These are phyloP conservation scores for Cyberlindnera saturnus DNA, from an alignment of 805 yeast species.

Conservation along the genomic window DNA sequence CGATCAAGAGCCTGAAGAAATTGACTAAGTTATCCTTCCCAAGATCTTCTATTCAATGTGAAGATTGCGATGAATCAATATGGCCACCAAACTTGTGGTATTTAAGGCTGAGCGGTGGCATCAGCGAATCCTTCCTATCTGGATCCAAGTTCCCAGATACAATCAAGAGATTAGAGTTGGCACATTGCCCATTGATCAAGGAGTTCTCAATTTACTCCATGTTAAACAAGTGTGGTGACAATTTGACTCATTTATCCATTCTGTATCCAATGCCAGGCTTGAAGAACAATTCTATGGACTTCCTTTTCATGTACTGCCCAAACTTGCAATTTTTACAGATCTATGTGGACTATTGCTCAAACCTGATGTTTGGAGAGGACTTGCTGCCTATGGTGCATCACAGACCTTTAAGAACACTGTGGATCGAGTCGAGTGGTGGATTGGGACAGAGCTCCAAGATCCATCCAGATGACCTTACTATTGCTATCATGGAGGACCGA, in stretches of 20 bases:
- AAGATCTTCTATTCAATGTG: slow-evolving; percentile 73
- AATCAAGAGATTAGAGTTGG: slow-evolving; percentile 65
- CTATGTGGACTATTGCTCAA: slow-evolving; percentile 70
- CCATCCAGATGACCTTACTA: slow-evolving; percentile 82
- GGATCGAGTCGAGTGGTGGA: slow-evolving; percentile 80
- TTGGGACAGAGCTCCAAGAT: slow-evolving; percentile 77
- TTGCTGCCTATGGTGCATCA: slow-evolving; percentile 24
- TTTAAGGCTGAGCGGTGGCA: slow-evolving; percentile 82
- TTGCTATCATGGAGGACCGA: slow-evolving; percentile 75
- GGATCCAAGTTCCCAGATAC: slow-evolving; percentile 68
- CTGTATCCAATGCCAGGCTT: slow-evolving; percentile 88
- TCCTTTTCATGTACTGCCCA: slow-evolving; percentile 72
- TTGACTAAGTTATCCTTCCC: slow-evolving; percentile 83
- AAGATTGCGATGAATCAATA: slow-evolving; percentile 41
- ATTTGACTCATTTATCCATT: slow-evolving; percentile 56
- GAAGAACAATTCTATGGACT: slow-evolving; percentile 63
- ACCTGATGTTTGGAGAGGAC: slow-evolving; percentile 44
- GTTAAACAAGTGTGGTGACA: slow-evolving; percentile 58
- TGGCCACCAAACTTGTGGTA: slow-evolving; percentile 82
- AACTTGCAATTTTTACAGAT: slow-evolving; percentile 55
- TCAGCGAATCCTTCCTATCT: slow-evolving; percentile 71
- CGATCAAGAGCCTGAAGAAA: slow-evolving; percentile 55
- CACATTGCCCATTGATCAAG: slow-evolving; percentile 79
- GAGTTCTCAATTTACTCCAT: slow-evolving; percentile 60
- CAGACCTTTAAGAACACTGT: slow-evolving; percentile 52